Base-by-base conservation (phyloP, 2,329 filamentous ascomycete genomes). In the Nothopassalora personata region DNA sequence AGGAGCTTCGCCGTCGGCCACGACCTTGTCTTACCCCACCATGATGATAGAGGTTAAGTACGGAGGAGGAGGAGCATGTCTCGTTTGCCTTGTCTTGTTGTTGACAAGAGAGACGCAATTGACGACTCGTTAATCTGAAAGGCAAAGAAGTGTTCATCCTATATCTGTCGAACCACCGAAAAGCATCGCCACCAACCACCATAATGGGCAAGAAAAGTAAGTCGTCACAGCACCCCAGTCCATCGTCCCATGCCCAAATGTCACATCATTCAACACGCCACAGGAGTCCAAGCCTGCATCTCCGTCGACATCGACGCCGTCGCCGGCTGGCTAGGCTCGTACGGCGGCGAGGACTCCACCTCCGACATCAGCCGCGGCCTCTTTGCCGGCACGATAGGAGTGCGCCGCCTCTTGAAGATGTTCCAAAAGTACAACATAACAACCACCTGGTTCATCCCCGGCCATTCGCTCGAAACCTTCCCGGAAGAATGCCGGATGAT, bases 341-440 rank as follows among this genome's bases (percentile, higher is more conserved):
- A 91, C 67, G 86, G 86, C 15, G 87, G 88, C 39, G 82, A 90
- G 71, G 87, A 91, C 69, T 86, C 82, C 7, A 84, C 83, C 1
- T 88, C 81, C 67, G 88, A 91, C 66, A 90, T 91, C 63, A 87
- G 83, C 68, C 79, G 87, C 79, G 56, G 56, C 19, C 73, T 88
- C 31, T 91, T 84, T 65, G 88, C 88, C 1, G 87, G 88, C 15
- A 88, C 86, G 0, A 76, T 87, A 34, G 86, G 86, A 43, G 83
- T 83, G 0, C 79, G 81, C 13, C 83, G 87, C 1, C 77, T 91
- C 0, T 79, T 91, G 28, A 89, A 87, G 66, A 73, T 91, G 3
- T 88, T 90, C 68, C 80, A 84, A 18, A 89, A 88, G 69, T 86
- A 90, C 74, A 80, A 83, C 64, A 89, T 90, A 73, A 89, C 86